Evolutionary conservation across 176 grass and related monocot species (phyloP), one percentile per base, ranked within the genome.

Genomic region (Rhynchospora breviuscula): DNA sequence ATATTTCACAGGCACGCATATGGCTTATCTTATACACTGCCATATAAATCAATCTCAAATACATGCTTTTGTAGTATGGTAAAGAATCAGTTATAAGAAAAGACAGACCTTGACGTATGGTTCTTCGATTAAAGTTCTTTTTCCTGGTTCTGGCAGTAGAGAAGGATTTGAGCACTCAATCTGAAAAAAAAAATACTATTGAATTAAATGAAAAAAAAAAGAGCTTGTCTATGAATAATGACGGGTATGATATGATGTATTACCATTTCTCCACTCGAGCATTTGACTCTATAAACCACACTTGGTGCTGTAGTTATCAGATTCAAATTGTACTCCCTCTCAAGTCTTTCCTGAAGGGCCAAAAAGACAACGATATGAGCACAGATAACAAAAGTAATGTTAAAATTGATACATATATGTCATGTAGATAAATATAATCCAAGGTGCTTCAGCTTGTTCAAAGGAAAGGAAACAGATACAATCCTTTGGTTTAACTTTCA

Each of bases 291-390:
- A 79, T 98, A 98, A 87, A 98, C 95, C 67, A 98, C 95, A 90
- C 95, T 98, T 54, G 95, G 95, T 74, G 95, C 95, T 22, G 95
- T 98, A 86, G 91, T 98, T 88, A 98, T 98, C 88, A 98, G 87
- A 81, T 84, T 98, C 82, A 98, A 89, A 76, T 93, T 98, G 76
- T 98, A 98, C 79, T 98, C 95, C 77, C 95, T 91, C 87, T 98
- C 95, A 72, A 98, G 95, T 89, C 95, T 94, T 98, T 98, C 95
- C 95, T 98, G 86, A 77, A 89, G 26, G 45, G 45, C 90, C 83
- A 82, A 84, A 23, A 73, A 80, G 84, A 12, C 53, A 49, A 44
- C 85, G 7, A 26, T 56, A 21, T 86, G 67, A 59, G 72, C 18
- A n/a, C 29, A 52, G n/a, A 3, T 40, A 40, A 40, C 35, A 40